Evolutionary conservation across 202 grass and related monocot species (phyloP).

Genomic region (Sporobolus alterniflorus): DNA sequence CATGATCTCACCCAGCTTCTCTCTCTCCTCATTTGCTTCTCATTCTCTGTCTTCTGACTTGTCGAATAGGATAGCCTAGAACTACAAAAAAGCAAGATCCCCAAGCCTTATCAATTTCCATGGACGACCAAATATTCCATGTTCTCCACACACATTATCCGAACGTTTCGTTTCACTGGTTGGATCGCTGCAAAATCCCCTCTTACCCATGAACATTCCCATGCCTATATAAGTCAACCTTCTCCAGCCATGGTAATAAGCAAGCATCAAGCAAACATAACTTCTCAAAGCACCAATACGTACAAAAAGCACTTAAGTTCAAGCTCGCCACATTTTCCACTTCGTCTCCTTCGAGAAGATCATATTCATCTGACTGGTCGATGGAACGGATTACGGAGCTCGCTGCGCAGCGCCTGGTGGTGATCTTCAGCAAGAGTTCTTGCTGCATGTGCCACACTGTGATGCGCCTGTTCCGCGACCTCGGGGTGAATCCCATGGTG

Average conservation of each 20-base stretch:
- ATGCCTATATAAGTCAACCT: constrained; percentile 47
- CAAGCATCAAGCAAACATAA: constrained; percentile 6
- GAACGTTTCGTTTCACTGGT: neutral
- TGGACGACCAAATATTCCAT: constrained; percentile 49
- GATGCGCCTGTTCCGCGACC: constrained; percentile 52
- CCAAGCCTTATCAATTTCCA: constrained; percentile 40
- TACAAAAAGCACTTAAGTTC: neutral
- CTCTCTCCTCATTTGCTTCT: neutral
- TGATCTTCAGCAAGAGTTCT: constrained; percentile 74
- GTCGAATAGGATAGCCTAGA: constrained; percentile 38
- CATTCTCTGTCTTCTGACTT: constrained; percentile 49
- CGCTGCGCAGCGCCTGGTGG: constrained; percentile 56
- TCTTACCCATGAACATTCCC: constrained; percentile 2
- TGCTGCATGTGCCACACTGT: constrained; percentile 81
- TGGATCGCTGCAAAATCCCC: constrained; percentile 15
- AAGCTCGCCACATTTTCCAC: neutral
- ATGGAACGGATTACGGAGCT: constrained; percentile 65
- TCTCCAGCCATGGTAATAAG: neutral
- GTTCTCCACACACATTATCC: constrained; percentile 35
- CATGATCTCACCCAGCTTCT: neutral
- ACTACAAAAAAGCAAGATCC: constrained; percentile 23
- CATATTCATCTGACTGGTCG: neutral
- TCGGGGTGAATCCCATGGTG: constrained; percentile 59
- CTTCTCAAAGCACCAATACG: constrained; percentile 7
- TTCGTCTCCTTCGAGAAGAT: neutral